Base-by-base conservation (phyloP, 805 yeast species). In the Cyberlindnera mycetangii region DNA sequence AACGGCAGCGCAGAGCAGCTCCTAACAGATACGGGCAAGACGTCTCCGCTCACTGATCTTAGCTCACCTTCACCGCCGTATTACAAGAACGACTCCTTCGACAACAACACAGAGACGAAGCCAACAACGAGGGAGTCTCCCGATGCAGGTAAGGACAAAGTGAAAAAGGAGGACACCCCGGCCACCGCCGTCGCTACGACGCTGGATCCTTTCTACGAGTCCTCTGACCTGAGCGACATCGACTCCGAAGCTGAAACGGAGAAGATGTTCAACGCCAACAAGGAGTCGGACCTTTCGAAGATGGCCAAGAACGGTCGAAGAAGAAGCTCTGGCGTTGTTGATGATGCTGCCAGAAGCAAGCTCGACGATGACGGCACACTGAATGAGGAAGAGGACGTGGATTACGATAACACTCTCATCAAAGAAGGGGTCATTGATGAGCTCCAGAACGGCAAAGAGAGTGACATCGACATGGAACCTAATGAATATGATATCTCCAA, bases 221-320 rank as follows among this genome's bases (percentile, higher is more conserved):
- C 59, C 15, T 68, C 72, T 32, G 85, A 79, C 44, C 62, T 79
- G 50, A 80, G 77, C 38, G 84, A 78, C 42, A 70, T 78, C 45
- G 81, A 81, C 53, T 83, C 93, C 14, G 97, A 89, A 64, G 96
- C 93, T 15, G 97, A 89, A 61, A 89, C 97, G 0, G 97, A 89
- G 59, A 83, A 79, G 55, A 79, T 89, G 87, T 92, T 80, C 35
- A 36, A 39, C n/a, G 39, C 42, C 2, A 59, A 66, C 50, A 60
- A 46, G 48, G 56, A 53, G 34, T 69, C 75, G 8, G 62, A 68
- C 55, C 64, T 74, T 49, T 67, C 72, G 21, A 72, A 63, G 44
- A 59, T 72, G 51, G 75, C 76, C 32, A 56, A 41, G 46, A 15
- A 17, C 19, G n/a, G n/a, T n/a, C n/a, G n/a, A n/a, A 41, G 35